Conservation (phyloP, 192 early-diverging fungal species). For the Cetraspora pellucida region DNA sequence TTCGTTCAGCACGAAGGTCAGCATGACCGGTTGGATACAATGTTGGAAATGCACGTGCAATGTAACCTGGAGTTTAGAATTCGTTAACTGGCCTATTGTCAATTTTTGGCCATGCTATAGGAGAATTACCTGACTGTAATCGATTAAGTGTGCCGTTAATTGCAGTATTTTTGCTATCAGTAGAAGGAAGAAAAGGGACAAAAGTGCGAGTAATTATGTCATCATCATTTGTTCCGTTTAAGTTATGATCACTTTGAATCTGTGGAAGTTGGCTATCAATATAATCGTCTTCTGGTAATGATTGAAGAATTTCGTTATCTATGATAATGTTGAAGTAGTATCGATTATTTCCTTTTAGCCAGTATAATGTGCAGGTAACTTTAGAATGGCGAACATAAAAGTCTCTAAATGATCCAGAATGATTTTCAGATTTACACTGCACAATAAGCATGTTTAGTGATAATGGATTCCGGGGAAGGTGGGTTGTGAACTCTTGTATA, state of each 20-base stretch:
- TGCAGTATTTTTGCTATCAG: neutral
- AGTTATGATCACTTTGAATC: neutral
- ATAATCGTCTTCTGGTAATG: neutral
- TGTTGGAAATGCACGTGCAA: slow-evolving; percentile 4
- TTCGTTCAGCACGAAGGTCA: neutral
- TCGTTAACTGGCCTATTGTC: slow-evolving; percentile 7
- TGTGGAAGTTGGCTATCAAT: neutral
- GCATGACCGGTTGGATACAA: neutral
- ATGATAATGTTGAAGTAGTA: neutral
- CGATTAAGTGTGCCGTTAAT: neutral
- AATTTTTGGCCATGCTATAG: neutral
- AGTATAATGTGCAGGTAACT: neutral
- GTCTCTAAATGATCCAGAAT: neutral
- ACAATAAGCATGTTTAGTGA: neutral
- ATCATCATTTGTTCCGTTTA: neutral
- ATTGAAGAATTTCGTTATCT: slow-evolving; percentile 4
- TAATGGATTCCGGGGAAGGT: neutral
- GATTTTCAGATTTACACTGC: neutral
- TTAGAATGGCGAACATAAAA: neutral
- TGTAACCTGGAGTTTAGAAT: slow-evolving; percentile 12
- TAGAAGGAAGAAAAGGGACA: neutral
- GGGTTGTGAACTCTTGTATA: neutral
- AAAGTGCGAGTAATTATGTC: neutral
- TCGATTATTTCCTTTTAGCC: neutral
- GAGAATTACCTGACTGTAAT: neutral